Base-by-base conservation (phyloP, 768 basidiomycete species). In the Saitozyma sp. region DNA sequence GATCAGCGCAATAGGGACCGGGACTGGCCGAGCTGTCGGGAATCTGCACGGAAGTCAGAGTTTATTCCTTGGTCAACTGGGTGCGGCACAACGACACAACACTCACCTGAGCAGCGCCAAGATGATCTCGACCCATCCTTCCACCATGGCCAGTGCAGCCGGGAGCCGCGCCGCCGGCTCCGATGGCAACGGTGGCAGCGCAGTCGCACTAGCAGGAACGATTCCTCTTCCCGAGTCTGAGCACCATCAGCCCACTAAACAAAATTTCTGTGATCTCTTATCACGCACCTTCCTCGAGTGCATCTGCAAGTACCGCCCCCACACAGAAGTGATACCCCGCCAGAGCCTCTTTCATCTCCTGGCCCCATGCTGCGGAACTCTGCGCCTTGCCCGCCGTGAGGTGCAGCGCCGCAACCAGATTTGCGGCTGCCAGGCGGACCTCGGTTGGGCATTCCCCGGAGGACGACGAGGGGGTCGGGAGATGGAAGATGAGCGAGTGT, bases 1-100 rank as follows among this genome's bases (percentile, higher is more conserved):
- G 16, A 80, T 49, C 39, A 64, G 62, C 42, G 75, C 79, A 40
- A 80, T 67, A 2, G 79, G 79, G 0, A 80, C 65, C 1, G 77
- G 68, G 8, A 80, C 79, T 8, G 77, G 73, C 60, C 79, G 68
- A 37, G 62, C 57, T 0, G 75, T 75, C 16, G 61, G 62, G 50
- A 65, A 73, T 42, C 74, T 77, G 50, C 9, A 13, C 20, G 6
- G 5, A 5, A 13, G 29, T 54, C 45, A 63, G 59, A 16, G 48
- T 1, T 37, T n/a, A 37, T 41, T n/a, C 8, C 38, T 29, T 29
- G 29, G 29, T 29, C 5, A 5, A 2, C 29, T 29, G 5, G 5
- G 6, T 20, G 9, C 29, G 50, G 20, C 14, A 19, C 13, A 14
- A 5, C 11, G 45, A 19, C 42, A 3, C 7, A 42, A 0, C 42